Evolutionary conservation across 202 grass and related monocot genomes (phyloP), one percentile per base, ranked within the genome.

Genomic region (Zoysia matrella): DNA sequence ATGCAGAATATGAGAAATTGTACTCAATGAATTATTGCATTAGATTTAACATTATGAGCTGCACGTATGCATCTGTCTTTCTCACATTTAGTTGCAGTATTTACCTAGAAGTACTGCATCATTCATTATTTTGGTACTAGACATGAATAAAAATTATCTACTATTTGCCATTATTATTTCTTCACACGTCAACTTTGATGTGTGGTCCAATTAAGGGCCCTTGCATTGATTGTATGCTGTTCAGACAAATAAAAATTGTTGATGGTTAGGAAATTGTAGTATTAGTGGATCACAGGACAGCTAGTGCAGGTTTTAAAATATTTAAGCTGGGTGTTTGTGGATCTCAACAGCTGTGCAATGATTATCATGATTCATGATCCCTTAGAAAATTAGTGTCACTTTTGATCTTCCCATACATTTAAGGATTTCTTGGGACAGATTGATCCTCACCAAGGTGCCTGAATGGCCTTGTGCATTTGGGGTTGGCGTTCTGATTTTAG

Each of bases 271-370:
- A 81, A 69, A 72, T 80, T 80, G 57, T 61, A 30, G 22, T 30
- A 72, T 36, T 36, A 36, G 45, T 84, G 84, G 84, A 52, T 81
- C 67, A 76, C 77, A 50, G 76, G 67, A 87, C 89, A 84, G 52
- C 60, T 87, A 67, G 13, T 16, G 47, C 69, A 60, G 57, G 72
- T 81, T 76, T 72, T 80, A 84, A 72, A 45, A 77, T 85, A 76
- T 77, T 68, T 52, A 75, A 84, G 77, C 50, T 85, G 52, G 67
- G 40, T 88, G 60, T 49, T 41, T 65, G 51, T 8, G 65, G 76
- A 82, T 78, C 57, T 45, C 39, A 84, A 47, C 7, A 63, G 77
- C 61, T 91, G 72, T 66, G 52, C 56, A 39, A 74, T 69, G 67
- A 16, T 5, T 89, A 11, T 82, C 54, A 79, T 86, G 54, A 74